phyloP scores from a whole-genome alignment of 2,329 filamentous ascomycete species.

The Beauveria sp. region DNA sequence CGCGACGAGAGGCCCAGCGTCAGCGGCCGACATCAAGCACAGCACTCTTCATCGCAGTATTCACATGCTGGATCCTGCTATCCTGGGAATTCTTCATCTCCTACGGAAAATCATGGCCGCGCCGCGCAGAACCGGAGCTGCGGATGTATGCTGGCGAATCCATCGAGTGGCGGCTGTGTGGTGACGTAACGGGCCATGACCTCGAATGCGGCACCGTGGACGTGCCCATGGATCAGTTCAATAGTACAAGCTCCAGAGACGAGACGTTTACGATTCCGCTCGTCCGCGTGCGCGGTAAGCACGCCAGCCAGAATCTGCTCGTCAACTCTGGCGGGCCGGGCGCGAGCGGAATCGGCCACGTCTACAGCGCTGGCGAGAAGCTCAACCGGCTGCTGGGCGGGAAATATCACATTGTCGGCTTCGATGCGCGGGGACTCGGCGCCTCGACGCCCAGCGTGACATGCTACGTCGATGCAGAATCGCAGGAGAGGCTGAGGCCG shows the following conservation, averaged over 20 bases:
- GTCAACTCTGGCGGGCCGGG: conserved; percentile 43
- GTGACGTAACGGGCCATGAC: conserved; percentile 25
- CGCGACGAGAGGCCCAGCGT: background rate
- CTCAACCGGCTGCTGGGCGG: conserved; percentile 32
- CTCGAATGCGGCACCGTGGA: conserved; percentile 36
- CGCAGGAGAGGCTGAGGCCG: conserved; percentile 20
- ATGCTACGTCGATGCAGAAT: conserved; percentile 31
- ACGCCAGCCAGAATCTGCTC: conserved; percentile 35
- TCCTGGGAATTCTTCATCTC: background rate
- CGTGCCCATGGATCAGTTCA: conserved; percentile 41
- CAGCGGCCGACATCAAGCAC: background rate
- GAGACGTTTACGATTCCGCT: conserved; percentile 37
- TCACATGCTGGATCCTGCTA: background rate
- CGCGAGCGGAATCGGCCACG: conserved; percentile 30
- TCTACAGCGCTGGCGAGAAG: conserved; percentile 27
- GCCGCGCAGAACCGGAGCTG: background rate
- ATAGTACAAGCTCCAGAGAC: conserved; percentile 21
- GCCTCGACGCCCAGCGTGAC: conserved; percentile 22
- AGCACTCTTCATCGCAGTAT: background rate
- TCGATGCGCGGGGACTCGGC: conserved; percentile 39
- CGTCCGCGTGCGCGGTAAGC: conserved; percentile 34
- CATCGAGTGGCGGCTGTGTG: conserved; percentile 32
- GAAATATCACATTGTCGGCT: conserved; percentile 36
- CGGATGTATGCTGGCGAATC: conserved; percentile 25
- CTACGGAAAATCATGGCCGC: background rate